phyloP scores from a whole-genome alignment of 805 yeast genomes.

The Wickerhamomyces alni region DNA sequence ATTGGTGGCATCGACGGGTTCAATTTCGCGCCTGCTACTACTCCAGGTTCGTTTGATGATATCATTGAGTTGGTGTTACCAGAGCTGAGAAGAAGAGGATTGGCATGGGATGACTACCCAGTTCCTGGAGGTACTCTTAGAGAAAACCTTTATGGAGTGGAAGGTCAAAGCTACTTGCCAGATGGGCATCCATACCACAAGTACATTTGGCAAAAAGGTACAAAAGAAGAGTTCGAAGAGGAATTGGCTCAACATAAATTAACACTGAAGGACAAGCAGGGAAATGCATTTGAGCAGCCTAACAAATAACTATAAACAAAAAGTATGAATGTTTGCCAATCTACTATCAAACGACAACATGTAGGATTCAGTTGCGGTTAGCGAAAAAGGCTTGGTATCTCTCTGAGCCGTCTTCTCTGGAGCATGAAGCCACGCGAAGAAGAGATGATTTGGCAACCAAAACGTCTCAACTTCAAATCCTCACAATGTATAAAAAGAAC shows the following conservation, averaged over 20 bases:
- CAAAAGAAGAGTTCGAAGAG: slow-evolving; percentile 23
- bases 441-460: too few relatives aligned
- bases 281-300: too few relatives aligned
- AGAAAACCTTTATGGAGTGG: slow-evolving; percentile 23
- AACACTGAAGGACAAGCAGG: too few relatives aligned
- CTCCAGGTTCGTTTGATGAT: slow-evolving; percentile 35
- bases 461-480: too few relatives aligned
- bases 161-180: slow-evolving; percentile 14
- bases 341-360: slow-evolving; percentile 29
- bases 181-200: slow-evolving; percentile 12
- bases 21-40: slow-evolving; percentile 30
- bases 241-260: too few relatives aligned
- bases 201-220: slow-evolving; percentile 19
- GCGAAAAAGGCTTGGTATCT: slow-evolving; percentile 23
- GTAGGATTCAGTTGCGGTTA: slow-evolving; percentile 27
- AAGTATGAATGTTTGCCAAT: slow-evolving; percentile 21
- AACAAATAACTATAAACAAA: too few relatives aligned
- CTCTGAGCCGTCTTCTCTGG: slow-evolving; percentile 7
- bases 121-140: slow-evolving; percentile 30
- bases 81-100: slow-evolving; percentile 28
- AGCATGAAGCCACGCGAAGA: too few relatives aligned
- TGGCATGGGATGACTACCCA: slow-evolving; percentile 29
- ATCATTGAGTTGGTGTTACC: slow-evolving; percentile 31
- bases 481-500: too few relatives aligned
- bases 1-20: slow-evolving; percentile 36